phyloP scores from a whole-genome alignment of 2,329 filamentous ascomycete genomes.

The Xylariaceae sp. region DNA sequence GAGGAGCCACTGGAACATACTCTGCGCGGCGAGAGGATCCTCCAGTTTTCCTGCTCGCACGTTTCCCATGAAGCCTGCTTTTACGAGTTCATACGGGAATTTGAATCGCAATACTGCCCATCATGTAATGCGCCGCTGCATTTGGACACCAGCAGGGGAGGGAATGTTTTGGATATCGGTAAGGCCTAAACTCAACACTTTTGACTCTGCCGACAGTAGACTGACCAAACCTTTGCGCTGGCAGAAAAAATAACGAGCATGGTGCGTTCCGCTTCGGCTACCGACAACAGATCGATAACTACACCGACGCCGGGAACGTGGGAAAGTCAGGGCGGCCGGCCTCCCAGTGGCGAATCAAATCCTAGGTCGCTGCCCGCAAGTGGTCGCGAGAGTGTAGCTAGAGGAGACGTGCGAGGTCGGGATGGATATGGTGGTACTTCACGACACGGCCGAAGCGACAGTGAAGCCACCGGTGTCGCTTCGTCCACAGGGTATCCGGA shows the following conservation, averaged over 20 bases:
- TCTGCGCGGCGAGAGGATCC: conserved; percentile 83
- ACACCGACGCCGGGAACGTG: conserved; percentile 61
- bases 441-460: conserved; percentile 72
- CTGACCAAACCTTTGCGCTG: conserved; percentile 22
- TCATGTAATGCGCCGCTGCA: conserved; percentile 89
- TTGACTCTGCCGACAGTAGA: background rate
- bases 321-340: conserved; percentile 57
- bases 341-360: conserved; percentile 43
- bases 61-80: conserved; percentile 98
- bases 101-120: conserved; percentile 90
- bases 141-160: conserved; percentile 86
- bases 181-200: conserved; percentile 16
- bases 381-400: conserved; percentile 28
- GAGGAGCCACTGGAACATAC: conserved; percentile 97
- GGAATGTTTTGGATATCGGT: conserved; percentile 92
- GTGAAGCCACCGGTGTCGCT: conserved; percentile 66
- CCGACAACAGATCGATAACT: conserved; percentile 53
- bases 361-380: conserved; percentile 14
- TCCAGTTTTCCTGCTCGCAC: conserved; percentile 95
- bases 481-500: conserved; percentile 80
- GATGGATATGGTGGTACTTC: conserved; percentile 42
- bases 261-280: conserved; percentile 73
- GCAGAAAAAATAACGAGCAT: conserved; percentile 93
- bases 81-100: conserved; percentile 95
- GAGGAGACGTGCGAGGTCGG: conserved; percentile 31